These are phyloP conservation scores for Trichosporon asahii DNA, from an alignment of 1,284 basidiomycete species.

Conservation along the genomic window DNA sequence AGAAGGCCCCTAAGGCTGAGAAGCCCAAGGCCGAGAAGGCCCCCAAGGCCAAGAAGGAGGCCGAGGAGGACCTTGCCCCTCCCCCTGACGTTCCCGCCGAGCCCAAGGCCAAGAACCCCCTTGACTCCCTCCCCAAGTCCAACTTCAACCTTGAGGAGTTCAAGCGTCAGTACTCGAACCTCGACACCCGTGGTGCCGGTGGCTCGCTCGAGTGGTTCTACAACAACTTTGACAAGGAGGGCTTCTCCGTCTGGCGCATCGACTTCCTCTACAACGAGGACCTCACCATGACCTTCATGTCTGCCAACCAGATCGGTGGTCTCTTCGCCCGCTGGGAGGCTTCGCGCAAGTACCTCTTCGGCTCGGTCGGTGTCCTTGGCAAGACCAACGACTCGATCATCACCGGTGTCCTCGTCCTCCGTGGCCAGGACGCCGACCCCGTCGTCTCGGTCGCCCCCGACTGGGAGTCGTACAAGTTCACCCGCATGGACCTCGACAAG, in stretches of 20 bases:
- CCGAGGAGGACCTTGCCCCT: slow-evolving; percentile 62
- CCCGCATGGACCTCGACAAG: slow-evolving; percentile 60
- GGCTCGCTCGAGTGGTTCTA: slow-evolving; percentile 75
- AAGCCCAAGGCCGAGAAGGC: slow-evolving; percentile 56
- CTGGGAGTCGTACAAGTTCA: slow-evolving; percentile 79
- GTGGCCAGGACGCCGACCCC: slow-evolving; percentile 65
- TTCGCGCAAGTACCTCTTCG: slow-evolving; percentile 92
- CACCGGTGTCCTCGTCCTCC: slow-evolving; percentile 73
- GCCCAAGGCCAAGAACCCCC: slow-evolving; percentile 87
- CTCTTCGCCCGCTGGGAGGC: slow-evolving; percentile 96
- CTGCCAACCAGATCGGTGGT: slow-evolving; percentile 72
- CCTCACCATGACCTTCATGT: slow-evolving; percentile 90
- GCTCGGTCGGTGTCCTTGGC: slow-evolving; percentile 86
- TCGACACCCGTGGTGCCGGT: slow-evolving; percentile 83
- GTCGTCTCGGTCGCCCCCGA: slow-evolving; percentile 84
- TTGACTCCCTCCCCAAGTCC: slow-evolving; percentile 87
- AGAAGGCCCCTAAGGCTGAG: slow-evolving; percentile 52
- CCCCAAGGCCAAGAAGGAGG: slow-evolving; percentile 56
- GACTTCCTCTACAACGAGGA: slow-evolving; percentile 97
- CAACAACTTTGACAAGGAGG: slow-evolving; percentile 83
- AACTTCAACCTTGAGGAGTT: slow-evolving; percentile 94
- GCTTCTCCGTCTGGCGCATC: slow-evolving; percentile 80
- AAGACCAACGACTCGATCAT: slow-evolving; percentile 71
- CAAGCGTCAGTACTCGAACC: slow-evolving; percentile 97
- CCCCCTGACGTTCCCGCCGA: slow-evolving; percentile 53